Evolutionary conservation across 2,329 filamentous ascomycete species (phyloP).

Genomic region (Neoscytalidium dimidiatum): DNA sequence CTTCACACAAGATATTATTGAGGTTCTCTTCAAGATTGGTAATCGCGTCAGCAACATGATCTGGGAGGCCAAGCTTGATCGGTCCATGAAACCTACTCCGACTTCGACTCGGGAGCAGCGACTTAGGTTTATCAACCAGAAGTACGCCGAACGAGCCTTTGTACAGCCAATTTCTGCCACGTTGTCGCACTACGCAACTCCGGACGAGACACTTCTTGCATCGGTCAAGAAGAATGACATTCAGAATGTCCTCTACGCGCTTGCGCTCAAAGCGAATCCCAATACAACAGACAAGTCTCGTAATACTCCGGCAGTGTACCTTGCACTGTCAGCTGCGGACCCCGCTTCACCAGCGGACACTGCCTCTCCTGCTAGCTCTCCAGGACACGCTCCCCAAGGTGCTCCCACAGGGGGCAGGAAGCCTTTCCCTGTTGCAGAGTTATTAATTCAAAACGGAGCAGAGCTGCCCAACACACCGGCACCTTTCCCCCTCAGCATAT

Average conservation of each 20-base stretch:
- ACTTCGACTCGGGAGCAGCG: conserved; percentile 86
- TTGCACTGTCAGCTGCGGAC: conserved; percentile 90
- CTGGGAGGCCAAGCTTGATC: conserved; percentile 86
- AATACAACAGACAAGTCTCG: conserved; percentile 85
- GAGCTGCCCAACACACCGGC: conserved; percentile 76
- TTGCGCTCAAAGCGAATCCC: conserved; percentile 83
- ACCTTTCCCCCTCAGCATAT: conserved; percentile 78
- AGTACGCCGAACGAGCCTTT: conserved; percentile 84
- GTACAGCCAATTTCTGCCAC: conserved; percentile 77
- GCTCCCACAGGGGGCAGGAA: conserved; percentile 46
- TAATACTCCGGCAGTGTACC: conserved; percentile 83
- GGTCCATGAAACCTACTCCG: conserved; percentile 69
- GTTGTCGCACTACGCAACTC: conserved; percentile 71
- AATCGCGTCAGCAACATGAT: conserved; percentile 96
- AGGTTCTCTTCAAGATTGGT: conserved; percentile 85
- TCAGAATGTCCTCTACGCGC: conserved; percentile 85
- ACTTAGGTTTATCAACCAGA: conserved; percentile 90
- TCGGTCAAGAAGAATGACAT: conserved; percentile 97
- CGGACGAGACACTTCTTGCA: conserved; percentile 86
- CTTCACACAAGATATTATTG: conserved; percentile 95
- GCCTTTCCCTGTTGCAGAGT: conserved; percentile 84
- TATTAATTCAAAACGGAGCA: conserved; percentile 91
- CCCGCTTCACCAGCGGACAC: conserved; percentile 71
- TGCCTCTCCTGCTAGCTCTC: conserved; percentile 45
- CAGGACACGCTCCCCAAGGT: conserved; percentile 43